Evolutionary conservation across 2,329 filamentous ascomycete genomes (phyloP), one percentile per base, ranked within the genome.

Genomic region (Microcyclospora pomicola): DNA sequence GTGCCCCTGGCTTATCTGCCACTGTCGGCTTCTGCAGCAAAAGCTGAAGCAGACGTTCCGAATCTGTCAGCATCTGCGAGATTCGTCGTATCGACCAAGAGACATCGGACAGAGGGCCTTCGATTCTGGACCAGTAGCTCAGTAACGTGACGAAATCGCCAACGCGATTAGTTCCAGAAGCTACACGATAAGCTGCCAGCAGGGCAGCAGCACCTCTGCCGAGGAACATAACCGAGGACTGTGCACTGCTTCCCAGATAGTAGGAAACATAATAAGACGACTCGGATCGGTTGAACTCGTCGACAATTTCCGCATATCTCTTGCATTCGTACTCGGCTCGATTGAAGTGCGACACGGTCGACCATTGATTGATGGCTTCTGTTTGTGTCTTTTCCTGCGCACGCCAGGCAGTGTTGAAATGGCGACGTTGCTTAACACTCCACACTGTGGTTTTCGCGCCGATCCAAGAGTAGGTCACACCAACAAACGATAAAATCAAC

Each of bases 131-230:
- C 78, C 78, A 83, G 55, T 81, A 82, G 27, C 72, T 68, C 12
- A 79, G 62, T 16, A 83, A 57, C 13, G 76, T 75, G 4, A 82
- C 71, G 43, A 83, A 77, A 42, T 69, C 69, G 31, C 76, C 76
- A 10, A 77, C 61, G 0, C 68, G 63, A 33, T 65, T 66, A 7
- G 55, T 51, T 1, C 68, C 68, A 29, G 61, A 59, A 0, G 64
- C 58, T 27, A 77, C 68, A 43, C 72, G 64, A 40, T 68, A 66
- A 6, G 70, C 65, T 2, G 71, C 73, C 11, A 76, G 61, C 36
- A 72, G 53, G 51, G 66, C 60, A 46, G 62, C 65, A 43, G 65
- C 58, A 31, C 71, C 49, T 39, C 72, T 62, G 2, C 68, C 67
- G 32, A 69, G 39, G 2, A 64, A 63, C 35, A 72, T 63, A 19